A percentile compares a stretch with the other conserved stretches of the same genome.
Conservation (phyloP, 352 stramenopile genomes). For the Pythium monospermum region DNA sequence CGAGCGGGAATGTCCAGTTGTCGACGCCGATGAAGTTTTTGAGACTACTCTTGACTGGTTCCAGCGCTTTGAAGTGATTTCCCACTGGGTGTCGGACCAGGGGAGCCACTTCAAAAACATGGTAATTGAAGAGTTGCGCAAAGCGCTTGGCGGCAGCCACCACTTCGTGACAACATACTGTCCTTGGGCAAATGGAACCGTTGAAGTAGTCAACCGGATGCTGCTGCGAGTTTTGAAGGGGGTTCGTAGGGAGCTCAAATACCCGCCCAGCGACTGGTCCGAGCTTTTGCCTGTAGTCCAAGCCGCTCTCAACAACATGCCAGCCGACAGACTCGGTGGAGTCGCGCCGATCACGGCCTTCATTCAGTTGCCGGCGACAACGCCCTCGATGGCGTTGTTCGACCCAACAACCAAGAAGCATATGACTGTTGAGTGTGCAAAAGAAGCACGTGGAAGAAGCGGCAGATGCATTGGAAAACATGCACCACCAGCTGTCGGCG, state of each 20-base stretch:
- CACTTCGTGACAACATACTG: slow-evolving; percentile 27
- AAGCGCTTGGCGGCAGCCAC: slow-evolving; percentile 13
- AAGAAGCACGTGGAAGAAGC: not conserved
- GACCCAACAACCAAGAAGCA: not conserved
- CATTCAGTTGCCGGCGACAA: slow-evolving; percentile 13
- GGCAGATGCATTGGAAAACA: not conserved
- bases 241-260: slow-evolving; percentile 1
- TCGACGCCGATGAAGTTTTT: not conserved
- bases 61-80: slow-evolving; percentile 13
- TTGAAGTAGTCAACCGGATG: slow-evolving; percentile 29
- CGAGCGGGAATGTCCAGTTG: not conserved
- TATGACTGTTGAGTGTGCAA: slow-evolving; percentile 6
- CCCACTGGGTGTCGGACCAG: slow-evolving; percentile 24
- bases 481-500: slow-evolving; percentile 4
- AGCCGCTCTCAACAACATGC: slow-evolving; percentile 18
- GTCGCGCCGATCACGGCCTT: slow-evolving; percentile 26
- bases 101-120: slow-evolving; percentile 33
- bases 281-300: slow-evolving; percentile 18
- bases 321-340: slow-evolving; percentile 16
- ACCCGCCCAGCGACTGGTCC: not conserved
- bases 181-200: slow-evolving; percentile 27
- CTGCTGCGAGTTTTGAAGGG: slow-evolving; percentile 12
- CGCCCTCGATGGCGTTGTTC: not conserved
- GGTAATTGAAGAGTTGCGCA: slow-evolving; percentile 15
- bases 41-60: slow-evolving; percentile 19